A percentile compares a stretch with the other conserved stretches of the same genome.
Conservation (phyloP, 176 grass and related monocot genomes). For the Zea mays region DNA sequence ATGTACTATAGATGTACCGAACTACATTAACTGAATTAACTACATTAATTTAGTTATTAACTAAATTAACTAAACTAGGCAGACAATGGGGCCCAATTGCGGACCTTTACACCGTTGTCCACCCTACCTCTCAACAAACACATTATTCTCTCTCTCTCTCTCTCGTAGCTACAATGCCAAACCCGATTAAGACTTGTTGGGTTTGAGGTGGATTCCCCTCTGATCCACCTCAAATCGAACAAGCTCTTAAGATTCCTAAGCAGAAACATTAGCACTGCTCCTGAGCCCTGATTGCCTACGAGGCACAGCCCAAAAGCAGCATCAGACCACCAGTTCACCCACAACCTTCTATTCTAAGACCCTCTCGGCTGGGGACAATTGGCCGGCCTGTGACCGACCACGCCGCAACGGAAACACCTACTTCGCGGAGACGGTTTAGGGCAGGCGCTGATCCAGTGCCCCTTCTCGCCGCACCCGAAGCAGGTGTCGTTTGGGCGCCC, state of each 20-base stretch:
- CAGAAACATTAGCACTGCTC: neutral
- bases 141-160: neutral
- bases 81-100: neutral
- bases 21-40: neutral
- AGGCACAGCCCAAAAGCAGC: neutral
- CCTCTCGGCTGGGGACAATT: slow-evolving; percentile 25
- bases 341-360: neutral
- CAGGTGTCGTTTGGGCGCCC: neutral
- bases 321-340: neutral
- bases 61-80: neutral
- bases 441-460: slow-evolving; percentile 26
- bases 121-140: neutral
- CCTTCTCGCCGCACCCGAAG: slow-evolving; percentile 23
- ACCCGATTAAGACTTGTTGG: neutral
- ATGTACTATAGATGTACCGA: neutral
- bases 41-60: neutral
- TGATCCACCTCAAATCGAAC: no score
- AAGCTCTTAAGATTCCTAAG: neutral
- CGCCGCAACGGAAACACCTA: slow-evolving; percentile 16
- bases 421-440: neutral
- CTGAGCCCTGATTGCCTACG: neutral
- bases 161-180: neutral
- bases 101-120: neutral
- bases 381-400: slow-evolving; percentile 11
- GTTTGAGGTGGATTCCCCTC: no score